These are phyloP conservation scores for Scedosporium boydii DNA, from an alignment of 2,329 filamentous ascomycete genomes.

Conservation along the genomic window DNA sequence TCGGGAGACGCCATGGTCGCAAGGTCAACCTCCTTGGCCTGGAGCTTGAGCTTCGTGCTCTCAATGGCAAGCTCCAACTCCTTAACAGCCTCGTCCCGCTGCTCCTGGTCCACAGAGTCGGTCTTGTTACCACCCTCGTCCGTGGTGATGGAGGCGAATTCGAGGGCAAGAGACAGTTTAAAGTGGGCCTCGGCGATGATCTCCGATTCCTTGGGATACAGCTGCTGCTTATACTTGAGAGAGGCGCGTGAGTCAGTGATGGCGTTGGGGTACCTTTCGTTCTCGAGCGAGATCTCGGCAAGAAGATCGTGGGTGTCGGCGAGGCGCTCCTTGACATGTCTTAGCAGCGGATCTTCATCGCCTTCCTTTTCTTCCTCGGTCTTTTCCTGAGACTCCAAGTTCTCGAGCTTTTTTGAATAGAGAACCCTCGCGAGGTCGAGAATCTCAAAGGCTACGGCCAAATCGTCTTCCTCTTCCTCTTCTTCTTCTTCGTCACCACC, in stretches of 20 bases:
- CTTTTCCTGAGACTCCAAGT: constrained; percentile 18
- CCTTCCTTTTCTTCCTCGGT: constrained; percentile 22
- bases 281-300: constrained; percentile 94
- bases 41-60: constrained; percentile 61
- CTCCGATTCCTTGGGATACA: constrained; percentile 73
- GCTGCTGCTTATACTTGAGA: constrained; percentile 66
- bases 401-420: constrained; percentile 45
- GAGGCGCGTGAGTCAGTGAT: constrained; percentile 73
- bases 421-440: constrained; percentile 69
- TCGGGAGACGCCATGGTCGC: constrained; percentile 53
- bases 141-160: constrained; percentile 76
- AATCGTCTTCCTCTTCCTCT: constrained; percentile 60
- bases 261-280: constrained; percentile 84
- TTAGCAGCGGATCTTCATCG: constrained; percentile 29
- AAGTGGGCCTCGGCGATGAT: constrained; percentile 91
- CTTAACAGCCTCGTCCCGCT: constrained; percentile 60
- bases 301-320: constrained; percentile 91
- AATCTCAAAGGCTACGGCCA: constrained; percentile 73
- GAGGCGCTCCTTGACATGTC: constrained; percentile 71
- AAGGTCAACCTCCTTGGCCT: constrained; percentile 59
- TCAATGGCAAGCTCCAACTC: constrained; percentile 67
- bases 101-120: constrained; percentile 51
- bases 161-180: constrained; percentile 88
- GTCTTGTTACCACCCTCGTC: constrained; percentile 35
- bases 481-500: constrained; percentile 30